Conservation (phyloP, 331 rosid genomes). For the Acacia concinna region DNA sequence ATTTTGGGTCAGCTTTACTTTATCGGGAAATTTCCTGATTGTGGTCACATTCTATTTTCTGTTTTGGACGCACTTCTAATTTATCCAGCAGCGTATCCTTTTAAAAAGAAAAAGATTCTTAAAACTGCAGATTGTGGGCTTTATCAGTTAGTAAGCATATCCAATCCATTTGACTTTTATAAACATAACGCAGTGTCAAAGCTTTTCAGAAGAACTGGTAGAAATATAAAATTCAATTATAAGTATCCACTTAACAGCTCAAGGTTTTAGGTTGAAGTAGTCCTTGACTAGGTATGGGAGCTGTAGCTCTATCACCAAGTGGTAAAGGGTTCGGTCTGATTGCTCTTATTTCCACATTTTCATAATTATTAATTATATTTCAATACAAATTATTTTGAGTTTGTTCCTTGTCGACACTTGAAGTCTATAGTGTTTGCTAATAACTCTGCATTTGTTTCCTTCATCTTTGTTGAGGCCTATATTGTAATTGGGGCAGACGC, state of each 20-base stretch:
- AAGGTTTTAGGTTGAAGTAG: background rate
- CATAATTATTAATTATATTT: background rate
- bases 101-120: background rate
- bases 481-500: background rate
- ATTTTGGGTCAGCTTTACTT: too few species aligned
- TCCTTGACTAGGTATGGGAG: background rate
- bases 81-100: background rate
- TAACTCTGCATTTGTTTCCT: conserved; percentile 7
- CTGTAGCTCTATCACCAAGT: background rate
- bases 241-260: background rate
- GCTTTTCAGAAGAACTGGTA: background rate
- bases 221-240: background rate
- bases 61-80: conserved; percentile 4
- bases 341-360: background rate
- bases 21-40: too few species aligned
- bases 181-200: background rate
- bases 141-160: conserved; percentile 8
- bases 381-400: background rate
- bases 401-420: background rate
- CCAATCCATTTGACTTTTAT: conserved; percentile 1
- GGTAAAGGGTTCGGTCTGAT: background rate
- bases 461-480: background rate
- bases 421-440: background rate
- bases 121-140: background rate
- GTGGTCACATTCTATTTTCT: background rate